Conservation (phyloP, 2,329 filamentous ascomycete species). For the Paecilomyces variotii region DNA sequence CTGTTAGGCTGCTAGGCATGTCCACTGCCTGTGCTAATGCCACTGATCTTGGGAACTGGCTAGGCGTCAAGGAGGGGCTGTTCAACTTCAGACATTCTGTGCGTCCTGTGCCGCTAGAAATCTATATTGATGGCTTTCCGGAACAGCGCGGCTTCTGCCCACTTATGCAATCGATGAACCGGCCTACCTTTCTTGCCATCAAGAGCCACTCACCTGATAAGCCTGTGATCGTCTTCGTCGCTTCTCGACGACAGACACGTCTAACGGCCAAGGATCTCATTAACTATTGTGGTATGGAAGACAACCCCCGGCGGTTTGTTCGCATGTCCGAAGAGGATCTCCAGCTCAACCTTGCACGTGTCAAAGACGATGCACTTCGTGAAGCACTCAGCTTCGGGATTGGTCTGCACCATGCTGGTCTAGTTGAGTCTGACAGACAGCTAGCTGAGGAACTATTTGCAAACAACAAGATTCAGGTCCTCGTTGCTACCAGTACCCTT, state of each 20-base stretch:
- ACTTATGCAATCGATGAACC: slow-evolving; percentile 98
- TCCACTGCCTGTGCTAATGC: slow-evolving; percentile 97
- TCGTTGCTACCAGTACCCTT: slow-evolving; percentile 90
- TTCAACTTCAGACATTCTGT: slow-evolving; percentile 99
- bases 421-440: slow-evolving; percentile 88
- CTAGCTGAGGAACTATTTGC: slow-evolving; percentile 90
- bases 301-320: slow-evolving; percentile 88
- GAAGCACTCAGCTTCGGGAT: slow-evolving; percentile 98
- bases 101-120: slow-evolving; percentile 87
- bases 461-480: slow-evolving; percentile 95
- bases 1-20: slow-evolving; percentile 93
- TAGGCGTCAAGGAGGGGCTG: slow-evolving; percentile 88
- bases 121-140: slow-evolving; percentile 96
- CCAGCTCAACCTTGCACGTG: slow-evolving; percentile 73
- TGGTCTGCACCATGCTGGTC: slow-evolving; percentile 90
- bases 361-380: slow-evolving; percentile 86
- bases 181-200: slow-evolving; percentile 91
- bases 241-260: slow-evolving; percentile 87
- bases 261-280: slow-evolving; percentile 94
- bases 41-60: slow-evolving; percentile 87
- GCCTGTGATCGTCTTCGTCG: slow-evolving; percentile 96
- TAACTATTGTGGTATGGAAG: slow-evolving; percentile 97
- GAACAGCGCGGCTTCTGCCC: slow-evolving; percentile 93
- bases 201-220: slow-evolving; percentile 95
- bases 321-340: slow-evolving; percentile 93